Percentiles rank a stretch among this genome's conserved stretches.
phyloP scores from a whole-genome alignment of 345 rosid genomes.

The Zanthoxylum bungeanum region DNA sequence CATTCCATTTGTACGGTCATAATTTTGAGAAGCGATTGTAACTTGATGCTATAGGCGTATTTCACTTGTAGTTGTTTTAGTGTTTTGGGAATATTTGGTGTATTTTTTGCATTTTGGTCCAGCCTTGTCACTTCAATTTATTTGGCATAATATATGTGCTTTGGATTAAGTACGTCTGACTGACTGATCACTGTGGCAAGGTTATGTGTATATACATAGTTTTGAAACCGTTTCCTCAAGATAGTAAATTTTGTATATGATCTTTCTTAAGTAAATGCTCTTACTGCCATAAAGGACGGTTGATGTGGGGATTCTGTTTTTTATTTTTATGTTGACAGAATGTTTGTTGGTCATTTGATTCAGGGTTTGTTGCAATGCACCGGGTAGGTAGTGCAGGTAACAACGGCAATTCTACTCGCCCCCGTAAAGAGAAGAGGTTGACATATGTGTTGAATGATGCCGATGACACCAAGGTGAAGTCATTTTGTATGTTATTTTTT shows the following conservation, averaged over 20 bases:
- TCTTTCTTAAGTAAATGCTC: background rate
- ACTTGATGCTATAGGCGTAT: background rate
- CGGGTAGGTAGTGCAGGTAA: constrained; percentile 99
- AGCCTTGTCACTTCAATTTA: background rate
- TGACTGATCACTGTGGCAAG: background rate
- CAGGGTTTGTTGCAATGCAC: constrained; percentile 78
- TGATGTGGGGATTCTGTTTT: background rate
- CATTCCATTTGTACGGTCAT: background rate
- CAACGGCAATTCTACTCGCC: constrained; percentile 73
- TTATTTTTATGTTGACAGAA: background rate
- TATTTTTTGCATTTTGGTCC: background rate
- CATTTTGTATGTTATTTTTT: no score
- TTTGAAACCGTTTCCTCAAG: no score
- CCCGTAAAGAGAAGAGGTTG: constrained; percentile 94
- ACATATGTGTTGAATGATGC: constrained; percentile 86
- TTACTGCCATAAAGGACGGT: background rate
- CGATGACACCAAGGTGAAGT: constrained; percentile 65
- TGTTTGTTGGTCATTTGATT: constrained; percentile 7
- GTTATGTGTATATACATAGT: background rate
- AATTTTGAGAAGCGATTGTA: background rate
- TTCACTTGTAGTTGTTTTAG: background rate
- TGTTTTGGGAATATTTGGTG: background rate
- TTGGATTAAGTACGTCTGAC: no score
- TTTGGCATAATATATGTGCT: background rate
- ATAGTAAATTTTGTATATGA: background rate